These are phyloP conservation scores for Penicillium goetzii DNA, from an alignment of 495 filamentous ascomycete genomes.

Conservation along the genomic window DNA sequence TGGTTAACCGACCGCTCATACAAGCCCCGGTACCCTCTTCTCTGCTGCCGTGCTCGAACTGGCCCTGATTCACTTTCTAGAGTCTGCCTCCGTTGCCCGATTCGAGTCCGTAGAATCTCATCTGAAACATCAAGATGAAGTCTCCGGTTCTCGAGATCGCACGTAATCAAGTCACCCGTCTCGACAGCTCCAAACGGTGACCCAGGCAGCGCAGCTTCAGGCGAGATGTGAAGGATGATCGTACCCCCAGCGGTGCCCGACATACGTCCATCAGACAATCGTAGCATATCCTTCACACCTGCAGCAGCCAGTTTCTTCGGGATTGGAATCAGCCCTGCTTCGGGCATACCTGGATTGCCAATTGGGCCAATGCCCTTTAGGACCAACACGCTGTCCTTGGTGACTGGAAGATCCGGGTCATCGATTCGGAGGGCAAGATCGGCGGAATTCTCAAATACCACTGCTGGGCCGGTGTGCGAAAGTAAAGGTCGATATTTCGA, in stretches of 20 bases:
- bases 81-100: constrained; percentile 37
- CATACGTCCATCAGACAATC: constrained; percentile 69
- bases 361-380: constrained; percentile 65
- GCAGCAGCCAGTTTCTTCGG: constrained; percentile 60
- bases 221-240: constrained; percentile 67
- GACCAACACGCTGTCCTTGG: constrained; percentile 58
- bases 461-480: constrained; percentile 55
- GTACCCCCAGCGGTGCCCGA: constrained; percentile 70
- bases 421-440: constrained; percentile 65
- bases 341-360: constrained; percentile 70
- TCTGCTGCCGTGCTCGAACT: constrained; percentile 41
- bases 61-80: constrained; percentile 26
- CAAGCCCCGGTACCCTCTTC: constrained; percentile 65
- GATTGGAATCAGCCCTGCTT: constrained; percentile 67
- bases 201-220: constrained; percentile 59
- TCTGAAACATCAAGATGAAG: constrained; percentile 39
- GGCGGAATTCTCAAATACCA: constrained; percentile 60
- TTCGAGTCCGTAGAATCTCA: constrained; percentile 42
- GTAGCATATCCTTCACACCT: constrained; percentile 68
- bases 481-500: constrained; percentile 57
- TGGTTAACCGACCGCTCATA: constrained; percentile 68
- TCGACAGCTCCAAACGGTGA: constrained; percentile 63
- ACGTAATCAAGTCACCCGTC: constrained; percentile 60
- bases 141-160: constrained; percentile 51
- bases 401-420: constrained; percentile 54